A percentile compares a stretch with the other conserved stretches of the same genome.
These are phyloP conservation scores for Tylopilus orsonianus DNA, from an alignment of 1,284 basidiomycete species.

Conservation along the genomic window DNA sequence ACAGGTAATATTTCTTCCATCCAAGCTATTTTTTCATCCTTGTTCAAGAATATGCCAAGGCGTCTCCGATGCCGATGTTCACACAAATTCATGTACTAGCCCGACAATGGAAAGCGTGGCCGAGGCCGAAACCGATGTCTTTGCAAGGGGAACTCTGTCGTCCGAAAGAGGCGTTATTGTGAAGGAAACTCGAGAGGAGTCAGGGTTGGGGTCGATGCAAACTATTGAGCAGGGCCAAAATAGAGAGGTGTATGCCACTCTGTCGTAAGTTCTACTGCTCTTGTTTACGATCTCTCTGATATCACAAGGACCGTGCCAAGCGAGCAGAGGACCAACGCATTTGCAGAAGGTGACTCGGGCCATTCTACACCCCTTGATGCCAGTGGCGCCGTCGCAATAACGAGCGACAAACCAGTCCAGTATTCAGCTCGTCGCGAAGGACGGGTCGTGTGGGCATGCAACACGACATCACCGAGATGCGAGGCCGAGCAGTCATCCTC, in stretches of 20 bases:
- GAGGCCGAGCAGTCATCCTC: background rate
- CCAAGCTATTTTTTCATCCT: background rate
- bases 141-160: background rate
- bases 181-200: background rate
- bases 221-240: background rate
- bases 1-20: background rate
- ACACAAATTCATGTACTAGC: background rate
- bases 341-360: background rate
- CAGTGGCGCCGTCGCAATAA: background rate
- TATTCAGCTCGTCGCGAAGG: background rate
- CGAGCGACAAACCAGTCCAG: background rate
- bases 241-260: background rate
- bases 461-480: background rate
- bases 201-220: background rate
- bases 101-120: background rate
- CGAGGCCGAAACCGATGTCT: background rate
- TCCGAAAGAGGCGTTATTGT: background rate
- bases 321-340: background rate
- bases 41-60: conserved; percentile 3
- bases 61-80: background rate
- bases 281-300: background rate
- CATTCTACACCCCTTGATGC: background rate
- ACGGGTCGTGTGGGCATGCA: background rate
- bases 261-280: conserved; percentile 6
- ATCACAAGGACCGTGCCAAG: conserved; percentile 2